phyloP scores from a whole-genome alignment of 2,329 filamentous ascomycete species.

The Trichoderma koningiopsis region DNA sequence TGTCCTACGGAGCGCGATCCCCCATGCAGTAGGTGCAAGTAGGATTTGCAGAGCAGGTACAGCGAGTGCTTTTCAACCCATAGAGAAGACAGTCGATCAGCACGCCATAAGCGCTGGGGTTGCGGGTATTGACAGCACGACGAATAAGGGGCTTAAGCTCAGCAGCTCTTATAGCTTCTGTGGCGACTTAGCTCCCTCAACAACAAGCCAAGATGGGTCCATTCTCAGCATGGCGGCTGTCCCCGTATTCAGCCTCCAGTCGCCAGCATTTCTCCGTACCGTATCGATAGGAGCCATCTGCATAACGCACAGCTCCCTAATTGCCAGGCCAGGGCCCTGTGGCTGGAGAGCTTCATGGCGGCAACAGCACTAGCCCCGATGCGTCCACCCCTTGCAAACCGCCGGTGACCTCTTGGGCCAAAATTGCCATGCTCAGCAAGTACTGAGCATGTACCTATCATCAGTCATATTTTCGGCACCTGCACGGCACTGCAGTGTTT shows the following conservation, averaged over 20 bases:
- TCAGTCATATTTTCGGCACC: background rate
- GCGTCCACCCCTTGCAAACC: background rate
- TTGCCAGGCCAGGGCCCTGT: background rate
- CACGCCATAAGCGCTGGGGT: background rate
- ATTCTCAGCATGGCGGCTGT: background rate
- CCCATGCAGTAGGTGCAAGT: background rate
- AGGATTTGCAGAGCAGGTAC: too few species aligned
- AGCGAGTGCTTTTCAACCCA: background rate
- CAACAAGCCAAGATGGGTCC: background rate
- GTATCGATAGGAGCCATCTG: background rate
- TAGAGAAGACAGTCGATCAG: background rate
- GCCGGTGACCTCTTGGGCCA: background rate
- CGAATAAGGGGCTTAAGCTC: background rate
- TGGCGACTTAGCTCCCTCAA: background rate
- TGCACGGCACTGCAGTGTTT: constrained; percentile 18
- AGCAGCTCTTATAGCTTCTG: background rate
- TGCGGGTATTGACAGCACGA: background rate
- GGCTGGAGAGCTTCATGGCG: constrained; percentile 6
- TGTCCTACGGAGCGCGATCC: background rate
- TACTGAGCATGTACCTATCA: background rate
- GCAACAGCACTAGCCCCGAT: constrained; percentile 3
- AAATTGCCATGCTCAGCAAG: background rate
- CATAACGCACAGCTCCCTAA: constrained; percentile 17
- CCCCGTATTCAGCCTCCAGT: background rate
- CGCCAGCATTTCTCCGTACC: background rate